Evolutionary conservation across 1,139 yeast genomes (phyloP), one percentile per base, ranked within the genome.

Genomic region (Yamadazyma pseudoaaseri): DNA sequence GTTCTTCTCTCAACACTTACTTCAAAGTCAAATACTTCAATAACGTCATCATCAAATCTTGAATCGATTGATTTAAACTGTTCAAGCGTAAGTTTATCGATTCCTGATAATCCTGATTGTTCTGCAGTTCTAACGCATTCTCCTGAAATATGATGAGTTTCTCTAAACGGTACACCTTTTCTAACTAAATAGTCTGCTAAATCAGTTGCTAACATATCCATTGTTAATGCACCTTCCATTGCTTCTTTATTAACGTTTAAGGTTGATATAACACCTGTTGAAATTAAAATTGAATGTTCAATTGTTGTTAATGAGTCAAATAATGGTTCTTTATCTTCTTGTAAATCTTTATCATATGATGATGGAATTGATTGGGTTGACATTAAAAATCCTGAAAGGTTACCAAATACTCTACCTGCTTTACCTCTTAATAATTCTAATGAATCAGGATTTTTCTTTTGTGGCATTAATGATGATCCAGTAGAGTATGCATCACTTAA

Each of bases 171-270:
- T 44, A 92, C 98, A 37, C 98, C 98, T 62, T 84, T 89, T 68
- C 97, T 81, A 36, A 92, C 99, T 48, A 92, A 74, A 62, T 92
- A 92, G 62, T 92, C 99, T 27, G 99, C 99, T 51, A 92, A 75
- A 59, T 92, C 99, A 16, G 99, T 92, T 12, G 98, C 98, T 52
- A 92, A 76, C 98, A 92, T 94, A 61, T 94, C 98, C 96, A 90
- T 90, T 21, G 97, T 90, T 52, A 92, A 75, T 1, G 97, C 94
- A 28, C 74, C 79, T 49, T 73, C 74, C 98, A 92, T 92, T 48
- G 73, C 81, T 38, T 76, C 81, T 45, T 76, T 73, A 49, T 83
- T 74, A 47, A 90, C 85, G 24, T 62, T 56, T 51, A 92, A 71
- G 1, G 98, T 92, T 3, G 97, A 86, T 32, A 92, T 71, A 11